A percentile compares a stretch with the other conserved stretches of the same genome.
These are phyloP conservation scores for Pestalotiopsis sp. DNA, from an alignment of 2,329 filamentous ascomycete species.

Conservation along the genomic window DNA sequence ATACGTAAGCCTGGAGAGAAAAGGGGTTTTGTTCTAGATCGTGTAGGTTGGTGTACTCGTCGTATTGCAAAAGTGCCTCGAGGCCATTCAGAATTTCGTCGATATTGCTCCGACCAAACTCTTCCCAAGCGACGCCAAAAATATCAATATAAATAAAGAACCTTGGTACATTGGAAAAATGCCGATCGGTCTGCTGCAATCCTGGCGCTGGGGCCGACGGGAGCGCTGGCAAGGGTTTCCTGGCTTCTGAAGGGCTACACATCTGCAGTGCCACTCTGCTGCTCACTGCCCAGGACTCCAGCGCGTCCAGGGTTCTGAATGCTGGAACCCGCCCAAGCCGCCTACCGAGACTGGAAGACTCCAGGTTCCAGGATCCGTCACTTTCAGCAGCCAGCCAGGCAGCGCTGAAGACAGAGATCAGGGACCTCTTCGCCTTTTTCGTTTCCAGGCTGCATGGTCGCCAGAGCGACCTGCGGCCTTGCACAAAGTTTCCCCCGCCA, in stretches of 20 bases:
- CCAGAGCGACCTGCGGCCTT: background rate
- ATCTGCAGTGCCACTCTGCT: background rate
- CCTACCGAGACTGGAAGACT: background rate
- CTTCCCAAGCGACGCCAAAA: background rate
- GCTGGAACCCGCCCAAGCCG: background rate
- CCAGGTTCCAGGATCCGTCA: background rate
- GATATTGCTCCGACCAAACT: background rate
- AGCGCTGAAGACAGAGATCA: background rate
- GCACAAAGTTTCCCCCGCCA: background rate
- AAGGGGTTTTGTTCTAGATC: background rate
- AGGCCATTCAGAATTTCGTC: background rate
- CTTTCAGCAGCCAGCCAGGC: background rate
- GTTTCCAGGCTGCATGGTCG: background rate
- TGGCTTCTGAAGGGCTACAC: background rate
- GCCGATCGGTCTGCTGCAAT: background rate
- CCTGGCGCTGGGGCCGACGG: background rate
- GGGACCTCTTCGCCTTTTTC: background rate
- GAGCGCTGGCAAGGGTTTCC: background rate
- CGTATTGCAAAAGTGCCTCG: background rate
- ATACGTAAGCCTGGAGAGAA: background rate
- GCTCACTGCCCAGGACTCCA: background rate
- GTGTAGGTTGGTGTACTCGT: background rate
- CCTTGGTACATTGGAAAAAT: background rate
- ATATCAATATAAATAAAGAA: background rate
- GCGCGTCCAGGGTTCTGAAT: background rate